Percentiles rank a stretch among this genome's conserved stretches.
phyloP scores from a whole-genome alignment of 768 basidiomycete genomes.

The Leucosporidium creatinivorum region DNA sequence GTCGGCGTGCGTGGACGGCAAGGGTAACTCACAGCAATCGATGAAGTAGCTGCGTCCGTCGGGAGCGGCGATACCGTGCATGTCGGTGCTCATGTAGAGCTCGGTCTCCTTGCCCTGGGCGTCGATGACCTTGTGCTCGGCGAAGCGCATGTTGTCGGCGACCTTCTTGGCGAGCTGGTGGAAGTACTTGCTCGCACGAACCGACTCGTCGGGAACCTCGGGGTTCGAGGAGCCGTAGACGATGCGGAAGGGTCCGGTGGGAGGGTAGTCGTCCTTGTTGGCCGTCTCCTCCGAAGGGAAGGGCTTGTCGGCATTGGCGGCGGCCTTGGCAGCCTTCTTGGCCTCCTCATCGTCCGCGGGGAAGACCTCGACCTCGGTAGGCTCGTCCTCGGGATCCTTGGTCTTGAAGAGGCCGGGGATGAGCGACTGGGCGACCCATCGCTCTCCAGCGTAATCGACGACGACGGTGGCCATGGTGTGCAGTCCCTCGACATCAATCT shows the following conservation, averaged over 20 bases:
- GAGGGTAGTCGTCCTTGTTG: constrained; percentile 40
- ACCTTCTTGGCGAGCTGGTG: constrained; percentile 44
- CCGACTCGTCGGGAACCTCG: constrained; percentile 39
- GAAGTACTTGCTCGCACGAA: constrained; percentile 34
- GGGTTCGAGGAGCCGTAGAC: constrained; percentile 46
- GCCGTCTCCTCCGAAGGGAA: constrained; percentile 31
- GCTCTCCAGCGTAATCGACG: constrained; percentile 46
- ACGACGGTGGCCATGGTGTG: constrained; percentile 43
- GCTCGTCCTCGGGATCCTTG: constrained; percentile 36
- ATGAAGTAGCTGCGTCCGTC: constrained; percentile 47
- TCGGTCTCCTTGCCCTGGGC: constrained; percentile 39
- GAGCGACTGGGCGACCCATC: constrained; percentile 47
- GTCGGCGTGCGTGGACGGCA: no score
- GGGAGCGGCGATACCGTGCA: constrained; percentile 46
- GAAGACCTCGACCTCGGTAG: constrained; percentile 16
- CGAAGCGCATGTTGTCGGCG: constrained; percentile 42
- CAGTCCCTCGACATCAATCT: constrained; percentile 42
- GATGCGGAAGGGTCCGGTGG: constrained; percentile 42
- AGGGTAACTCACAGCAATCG: constrained; percentile 39
- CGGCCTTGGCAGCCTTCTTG: constrained; percentile 19
- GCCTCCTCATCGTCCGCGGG: constrained; percentile 25
- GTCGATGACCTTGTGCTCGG: constrained; percentile 43
- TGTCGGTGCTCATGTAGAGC: constrained; percentile 44
- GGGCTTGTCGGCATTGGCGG: constrained; percentile 24
- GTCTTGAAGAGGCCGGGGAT: constrained; percentile 46